Conservation (phyloP, 2,329 filamentous ascomycete species). For the Pseudogymnoascus sp. region DNA sequence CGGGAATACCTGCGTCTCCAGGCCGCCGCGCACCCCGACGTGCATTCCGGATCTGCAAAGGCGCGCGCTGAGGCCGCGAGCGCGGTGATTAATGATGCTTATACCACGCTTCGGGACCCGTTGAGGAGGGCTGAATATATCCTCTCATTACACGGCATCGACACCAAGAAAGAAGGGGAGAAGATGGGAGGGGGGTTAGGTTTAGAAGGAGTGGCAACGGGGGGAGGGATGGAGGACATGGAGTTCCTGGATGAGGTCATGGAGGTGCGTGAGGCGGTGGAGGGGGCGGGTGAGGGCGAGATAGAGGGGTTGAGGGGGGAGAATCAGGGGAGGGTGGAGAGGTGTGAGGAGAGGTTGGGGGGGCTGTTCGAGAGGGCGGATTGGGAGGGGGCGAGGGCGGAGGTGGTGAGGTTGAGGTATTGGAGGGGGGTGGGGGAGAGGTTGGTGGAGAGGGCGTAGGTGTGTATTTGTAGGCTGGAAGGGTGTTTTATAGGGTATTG, state of each 20-base stretch:
- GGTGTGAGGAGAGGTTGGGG: constrained; percentile 55
- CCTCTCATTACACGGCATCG: constrained; percentile 60
- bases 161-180: constrained; percentile 59
- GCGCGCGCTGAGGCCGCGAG: constrained; percentile 66
- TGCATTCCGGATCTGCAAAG: constrained; percentile 42
- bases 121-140: constrained; percentile 83
- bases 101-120: constrained; percentile 73
- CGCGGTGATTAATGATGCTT: constrained; percentile 82
- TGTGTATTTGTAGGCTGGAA: too few relatives aligned
- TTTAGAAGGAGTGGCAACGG: constrained; percentile 38
- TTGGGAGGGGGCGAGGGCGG: constrained; percentile 55
- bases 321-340: constrained; percentile 61
- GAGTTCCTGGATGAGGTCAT: constrained; percentile 71
- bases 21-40: constrained; percentile 65
- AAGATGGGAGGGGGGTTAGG: background rate
- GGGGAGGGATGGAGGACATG: constrained; percentile 56
- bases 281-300: constrained; percentile 60
- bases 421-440: constrained; percentile 84
- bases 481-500: background rate
- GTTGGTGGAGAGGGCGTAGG: constrained; percentile 75
- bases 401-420: constrained; percentile 74
- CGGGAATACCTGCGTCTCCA: constrained; percentile 84
- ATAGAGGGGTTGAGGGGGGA: constrained; percentile 53
- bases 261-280: constrained; percentile 69
- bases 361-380: constrained; percentile 59